phyloP scores from a whole-genome alignment of 352 stramenopile genomes.

The Globisporangium alternatum region DNA sequence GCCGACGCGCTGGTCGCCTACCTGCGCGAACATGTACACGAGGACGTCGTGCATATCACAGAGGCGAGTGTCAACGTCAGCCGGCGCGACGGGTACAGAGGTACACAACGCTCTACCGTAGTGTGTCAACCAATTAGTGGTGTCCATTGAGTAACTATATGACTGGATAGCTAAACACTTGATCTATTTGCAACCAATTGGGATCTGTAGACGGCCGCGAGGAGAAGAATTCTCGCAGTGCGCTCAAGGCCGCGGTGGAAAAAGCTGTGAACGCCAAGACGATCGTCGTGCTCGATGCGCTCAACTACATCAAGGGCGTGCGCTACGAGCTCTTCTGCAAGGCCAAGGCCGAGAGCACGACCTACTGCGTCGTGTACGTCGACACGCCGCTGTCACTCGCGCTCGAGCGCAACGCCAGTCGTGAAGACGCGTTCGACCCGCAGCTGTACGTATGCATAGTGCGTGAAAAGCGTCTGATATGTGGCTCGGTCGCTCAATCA shows the following conservation, averaged over 20 bases:
- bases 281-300: constrained; percentile 90
- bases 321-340: constrained; percentile 95
- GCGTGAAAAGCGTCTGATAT: background rate
- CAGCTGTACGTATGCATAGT: constrained; percentile 36
- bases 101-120: constrained; percentile 21
- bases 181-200: background rate
- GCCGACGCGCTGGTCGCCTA: constrained; percentile 46
- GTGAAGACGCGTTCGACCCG: constrained; percentile 35
- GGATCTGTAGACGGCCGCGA: constrained; percentile 38
- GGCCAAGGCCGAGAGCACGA: constrained; percentile 86
- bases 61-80: constrained; percentile 59
- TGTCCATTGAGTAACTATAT: background rate
- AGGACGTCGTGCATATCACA: constrained; percentile 59
- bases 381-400: constrained; percentile 62
- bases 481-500: background rate
- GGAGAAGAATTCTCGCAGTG: constrained; percentile 72
- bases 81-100: constrained; percentile 51
- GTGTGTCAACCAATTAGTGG: background rate
- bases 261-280: constrained; percentile 52
- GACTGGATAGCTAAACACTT: background rate
- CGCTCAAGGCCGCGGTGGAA: constrained; percentile 63
- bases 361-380: constrained; percentile 88
- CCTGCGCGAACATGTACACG: constrained; percentile 33
- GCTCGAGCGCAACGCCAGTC: constrained; percentile 48
- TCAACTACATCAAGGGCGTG: constrained; percentile 96